Base-by-base conservation (phyloP, 1,284 basidiomycete genomes). In the Ceratobasidium sp. region DNA sequence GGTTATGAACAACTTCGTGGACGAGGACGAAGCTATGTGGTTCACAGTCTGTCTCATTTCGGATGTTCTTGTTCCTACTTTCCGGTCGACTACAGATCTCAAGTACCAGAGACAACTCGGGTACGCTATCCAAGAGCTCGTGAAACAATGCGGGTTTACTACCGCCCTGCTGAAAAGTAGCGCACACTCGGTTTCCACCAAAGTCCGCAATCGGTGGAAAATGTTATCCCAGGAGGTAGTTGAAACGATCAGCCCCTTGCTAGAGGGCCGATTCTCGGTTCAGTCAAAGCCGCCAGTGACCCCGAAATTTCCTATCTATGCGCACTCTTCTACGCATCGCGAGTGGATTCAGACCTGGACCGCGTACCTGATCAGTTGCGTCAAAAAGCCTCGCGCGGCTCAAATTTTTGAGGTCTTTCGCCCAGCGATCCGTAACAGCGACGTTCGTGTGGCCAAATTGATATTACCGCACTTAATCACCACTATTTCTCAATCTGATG, bases 341-440 rank as follows among this genome's bases (percentile, higher is more conserved):
- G 97, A 99, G 82, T 99, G 98, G 98, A 88, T 99, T 27, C 95
- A 98, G 78, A 82, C 89, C 0, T 99, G 97, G 97, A 91, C 94
- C 0, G 87, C 89, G 14, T 88, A 94, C 80, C 89, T 99, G n/a
- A 94, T 99, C 74, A 86, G 88, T 11, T 85, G 87, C 80, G 87
- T 86, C 1, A 87, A 88, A 1, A 89, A 89, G n/a, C 79, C 81
- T 1, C 85, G 84, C 41, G 93, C 93, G 3, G 82, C 85, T 75
- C 84, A 83, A 27, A 90, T 99, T 59, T 99, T 99, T 80, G 85
- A 87, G 9, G 89, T 93, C 5, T 95, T 98, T 80, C 88, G 90
- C 27, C 89, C 91, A 2, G 91, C 93, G 0, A 88, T 99, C 31
- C 88, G 91, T 53, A 93, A 93, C 79, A 95, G 95, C 77, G 98